These are phyloP conservation scores for Xylaria castorea DNA, from an alignment of 495 filamentous ascomycete genomes.

Conservation along the genomic window DNA sequence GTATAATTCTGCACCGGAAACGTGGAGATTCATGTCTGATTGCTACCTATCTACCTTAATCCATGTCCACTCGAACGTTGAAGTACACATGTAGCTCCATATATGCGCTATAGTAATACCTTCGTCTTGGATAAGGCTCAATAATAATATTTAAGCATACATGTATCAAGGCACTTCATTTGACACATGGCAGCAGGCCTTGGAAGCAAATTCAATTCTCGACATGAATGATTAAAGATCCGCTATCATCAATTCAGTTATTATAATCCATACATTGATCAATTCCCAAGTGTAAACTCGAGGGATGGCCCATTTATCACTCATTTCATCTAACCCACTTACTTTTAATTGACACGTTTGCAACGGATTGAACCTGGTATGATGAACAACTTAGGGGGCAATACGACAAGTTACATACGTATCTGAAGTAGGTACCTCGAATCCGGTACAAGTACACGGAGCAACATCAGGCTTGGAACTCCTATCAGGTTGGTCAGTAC, in stretches of 20 bases:
- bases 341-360: background rate
- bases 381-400: background rate
- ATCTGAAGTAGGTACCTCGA: background rate
- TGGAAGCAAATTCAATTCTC: background rate
- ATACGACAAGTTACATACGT: background rate
- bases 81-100: background rate
- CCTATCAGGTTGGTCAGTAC: background rate
- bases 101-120: background rate
- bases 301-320: background rate
- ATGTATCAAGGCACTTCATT: too few relatives aligned
- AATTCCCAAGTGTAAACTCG: background rate
- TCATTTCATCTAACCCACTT: background rate
- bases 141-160: too few relatives aligned
- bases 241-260: background rate
- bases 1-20: constrained; percentile 1
- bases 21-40: background rate
- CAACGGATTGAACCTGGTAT: background rate
- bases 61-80: background rate
- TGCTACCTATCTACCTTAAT: background rate
- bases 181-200: too few relatives aligned
- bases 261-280: background rate
- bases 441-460: background rate
- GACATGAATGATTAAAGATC: background rate
- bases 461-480: background rate
- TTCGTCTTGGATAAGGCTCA: background rate